These are phyloP conservation scores for Lyophyllum semitale DNA, from an alignment of 768 basidiomycete species.

Conservation along the genomic window DNA sequence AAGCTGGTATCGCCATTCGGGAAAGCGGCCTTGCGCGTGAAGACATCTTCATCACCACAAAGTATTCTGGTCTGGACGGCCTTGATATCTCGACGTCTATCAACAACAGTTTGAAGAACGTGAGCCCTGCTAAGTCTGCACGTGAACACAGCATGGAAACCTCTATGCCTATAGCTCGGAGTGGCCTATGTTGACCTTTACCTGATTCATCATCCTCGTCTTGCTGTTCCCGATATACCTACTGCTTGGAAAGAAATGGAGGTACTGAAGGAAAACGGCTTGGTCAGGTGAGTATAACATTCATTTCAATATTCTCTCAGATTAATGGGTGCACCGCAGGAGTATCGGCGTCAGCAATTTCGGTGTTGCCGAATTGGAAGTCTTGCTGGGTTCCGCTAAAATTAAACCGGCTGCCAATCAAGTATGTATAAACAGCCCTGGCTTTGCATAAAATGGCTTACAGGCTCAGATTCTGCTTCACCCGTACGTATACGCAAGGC, in stretches of 20 bases:
- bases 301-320: neutral
- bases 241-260: slow-evolving; percentile 69
- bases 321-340: slow-evolving; percentile 32
- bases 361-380: slow-evolving; percentile 50
- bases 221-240: slow-evolving; percentile 59
- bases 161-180: slow-evolving; percentile 46
- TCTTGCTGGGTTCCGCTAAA: slow-evolving; percentile 59
- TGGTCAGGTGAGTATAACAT: slow-evolving; percentile 46
- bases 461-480: slow-evolving; percentile 60
- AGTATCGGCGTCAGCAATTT: slow-evolving; percentile 79
- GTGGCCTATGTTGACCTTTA: slow-evolving; percentile 71
- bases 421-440: slow-evolving; percentile 30
- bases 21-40: slow-evolving; percentile 58
- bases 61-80: slow-evolving; percentile 54
- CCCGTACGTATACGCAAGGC: slow-evolving; percentile 64
- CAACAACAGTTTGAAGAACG: slow-evolving; percentile 55
- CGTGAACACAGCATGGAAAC: neutral
- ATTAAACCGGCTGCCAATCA: slow-evolving; percentile 71
- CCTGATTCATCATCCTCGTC: slow-evolving; percentile 61
- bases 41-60: slow-evolving; percentile 68
- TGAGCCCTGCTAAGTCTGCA: slow-evolving; percentile 25
- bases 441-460: neutral
- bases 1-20: slow-evolving; percentile 53
- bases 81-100: slow-evolving; percentile 58
- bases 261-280: slow-evolving; percentile 52